phyloP scores from a whole-genome alignment of 768 basidiomycete genomes.

The Termitomyces sp. region DNA sequence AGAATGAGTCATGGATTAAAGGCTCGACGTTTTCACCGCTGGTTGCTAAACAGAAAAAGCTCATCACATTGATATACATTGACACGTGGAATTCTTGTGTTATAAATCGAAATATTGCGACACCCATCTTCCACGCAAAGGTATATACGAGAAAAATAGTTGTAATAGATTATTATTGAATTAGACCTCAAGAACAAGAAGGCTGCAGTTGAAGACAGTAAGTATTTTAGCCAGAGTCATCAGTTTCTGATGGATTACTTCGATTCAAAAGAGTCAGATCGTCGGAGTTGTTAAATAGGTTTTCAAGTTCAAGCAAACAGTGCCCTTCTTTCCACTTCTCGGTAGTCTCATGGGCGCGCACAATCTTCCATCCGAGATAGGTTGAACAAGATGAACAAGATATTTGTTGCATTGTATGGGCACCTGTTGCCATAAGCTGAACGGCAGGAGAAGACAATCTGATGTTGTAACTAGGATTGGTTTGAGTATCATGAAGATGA shows the following conservation, averaged over 20 bases:
- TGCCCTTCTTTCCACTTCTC: slow-evolving; percentile 64
- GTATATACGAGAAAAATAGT: no score
- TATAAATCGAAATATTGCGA: neutral
- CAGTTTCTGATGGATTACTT: slow-evolving; percentile 28
- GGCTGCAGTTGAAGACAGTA: neutral
- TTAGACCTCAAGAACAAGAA: slow-evolving; percentile 3
- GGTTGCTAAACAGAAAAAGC: slow-evolving; percentile 10
- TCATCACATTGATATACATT: slow-evolving; percentile 3
- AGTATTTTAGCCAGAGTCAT: slow-evolving; percentile 24
- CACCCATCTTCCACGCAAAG: neutral
- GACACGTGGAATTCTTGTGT: slow-evolving; percentile 7
- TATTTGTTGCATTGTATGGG: slow-evolving; percentile 57
- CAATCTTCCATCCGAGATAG: slow-evolving; percentile 62
- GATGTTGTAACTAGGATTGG: slow-evolving; percentile 40
- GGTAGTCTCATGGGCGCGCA: slow-evolving; percentile 47
- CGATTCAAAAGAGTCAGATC: slow-evolving; percentile 14
- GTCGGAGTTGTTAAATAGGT: slow-evolving; percentile 27
- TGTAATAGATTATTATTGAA: slow-evolving; percentile 7
- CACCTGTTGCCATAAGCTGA: slow-evolving; percentile 59
- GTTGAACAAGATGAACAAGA: slow-evolving; percentile 42
- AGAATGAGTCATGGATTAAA: slow-evolving; percentile 10
- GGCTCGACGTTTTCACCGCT: slow-evolving; percentile 4
- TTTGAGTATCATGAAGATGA: neutral
- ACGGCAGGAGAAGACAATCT: slow-evolving; percentile 38
- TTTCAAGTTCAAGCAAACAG: slow-evolving; percentile 54